Percentiles rank a stretch among this genome's conserved stretches.
phyloP scores from a whole-genome alignment of 2,329 filamentous ascomycete genomes.

The Sclerotinia sclerotiorum region DNA sequence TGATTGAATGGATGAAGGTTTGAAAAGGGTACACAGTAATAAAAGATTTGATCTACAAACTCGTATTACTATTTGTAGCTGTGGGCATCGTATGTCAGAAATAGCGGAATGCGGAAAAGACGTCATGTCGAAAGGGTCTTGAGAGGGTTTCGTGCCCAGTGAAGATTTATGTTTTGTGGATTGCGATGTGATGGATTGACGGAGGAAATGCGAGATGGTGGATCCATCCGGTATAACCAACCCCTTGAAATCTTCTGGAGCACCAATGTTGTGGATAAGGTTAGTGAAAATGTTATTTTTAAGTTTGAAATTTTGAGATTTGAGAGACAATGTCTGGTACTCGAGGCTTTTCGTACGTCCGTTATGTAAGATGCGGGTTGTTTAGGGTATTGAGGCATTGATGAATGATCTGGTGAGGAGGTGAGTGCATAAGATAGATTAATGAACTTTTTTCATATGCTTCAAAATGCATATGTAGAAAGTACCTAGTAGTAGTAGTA shows the following conservation, averaged over 20 bases:
- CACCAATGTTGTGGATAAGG: no score
- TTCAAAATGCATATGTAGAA: background rate
- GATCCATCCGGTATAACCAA: background rate
- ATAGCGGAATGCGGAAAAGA: constrained; percentile 14
- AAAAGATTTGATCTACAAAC: background rate
- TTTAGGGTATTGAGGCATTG: background rate
- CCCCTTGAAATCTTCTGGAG: constrained; percentile 5
- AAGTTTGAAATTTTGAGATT: background rate
- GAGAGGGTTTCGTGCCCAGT: constrained; percentile 6
- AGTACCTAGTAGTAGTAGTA: background rate
- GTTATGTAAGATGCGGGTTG: background rate
- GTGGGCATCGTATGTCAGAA: background rate
- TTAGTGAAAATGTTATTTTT: constrained; percentile 10
- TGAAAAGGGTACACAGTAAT: background rate
- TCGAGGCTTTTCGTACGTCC: background rate
- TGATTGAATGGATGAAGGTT: background rate
- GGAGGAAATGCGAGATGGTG: background rate
- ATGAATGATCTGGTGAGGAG: background rate
- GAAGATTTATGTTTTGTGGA: constrained; percentile 3
- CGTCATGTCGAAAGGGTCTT: constrained; percentile 14
- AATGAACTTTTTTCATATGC: background rate
- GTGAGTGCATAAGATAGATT: background rate
- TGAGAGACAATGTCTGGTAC: background rate
- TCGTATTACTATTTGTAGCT: constrained; percentile 1
- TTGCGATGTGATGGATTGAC: constrained; percentile 8